phyloP scores from a whole-genome alignment of 2,329 filamentous ascomycete genomes.

The Colletotrichum caudatum region DNA sequence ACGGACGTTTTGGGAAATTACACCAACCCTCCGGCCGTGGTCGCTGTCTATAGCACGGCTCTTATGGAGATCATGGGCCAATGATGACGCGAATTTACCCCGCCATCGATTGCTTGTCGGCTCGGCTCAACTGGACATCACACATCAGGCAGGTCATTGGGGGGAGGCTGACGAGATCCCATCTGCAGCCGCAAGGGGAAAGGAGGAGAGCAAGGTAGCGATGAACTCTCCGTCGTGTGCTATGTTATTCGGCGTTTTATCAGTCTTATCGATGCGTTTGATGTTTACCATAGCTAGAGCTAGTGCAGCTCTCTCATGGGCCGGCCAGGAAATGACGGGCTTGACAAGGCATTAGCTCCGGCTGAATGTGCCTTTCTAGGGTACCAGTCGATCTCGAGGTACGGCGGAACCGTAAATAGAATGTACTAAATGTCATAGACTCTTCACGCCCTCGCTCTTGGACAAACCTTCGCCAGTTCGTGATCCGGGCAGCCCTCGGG shows the following conservation, averaged over 20 bases:
- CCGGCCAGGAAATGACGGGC: slow-evolving; percentile 19
- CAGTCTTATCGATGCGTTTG: slow-evolving; percentile 43
- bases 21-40: slow-evolving; percentile 52
- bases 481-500: slow-evolving; percentile 21
- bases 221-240: slow-evolving; percentile 31
- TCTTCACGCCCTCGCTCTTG: slow-evolving; percentile 5
- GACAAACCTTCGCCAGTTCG: slow-evolving; percentile 17
- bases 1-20: slow-evolving; percentile 60
- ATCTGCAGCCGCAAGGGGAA: slow-evolving; percentile 33
- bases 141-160: slow-evolving; percentile 27
- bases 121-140: slow-evolving; percentile 29
- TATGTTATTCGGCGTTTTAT: slow-evolving; percentile 38
- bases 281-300: slow-evolving; percentile 41
- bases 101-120: slow-evolving; percentile 37
- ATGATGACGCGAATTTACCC: slow-evolving; percentile 50
- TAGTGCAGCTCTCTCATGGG: slow-evolving; percentile 18
- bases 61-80: slow-evolving; percentile 51
- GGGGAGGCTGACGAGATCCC: slow-evolving; percentile 39
- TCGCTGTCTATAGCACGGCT: slow-evolving; percentile 53
- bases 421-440: slow-evolving; percentile 10
- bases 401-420: slow-evolving; percentile 20
- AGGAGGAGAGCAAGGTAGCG: slow-evolving; percentile 31
- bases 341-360: slow-evolving; percentile 13
- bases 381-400: slow-evolving; percentile 1
- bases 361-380: slow-evolving; percentile 7